These are phyloP conservation scores for Microbotryomycetes sp. DNA, from an alignment of 1,284 basidiomycete species.

Conservation along the genomic window DNA sequence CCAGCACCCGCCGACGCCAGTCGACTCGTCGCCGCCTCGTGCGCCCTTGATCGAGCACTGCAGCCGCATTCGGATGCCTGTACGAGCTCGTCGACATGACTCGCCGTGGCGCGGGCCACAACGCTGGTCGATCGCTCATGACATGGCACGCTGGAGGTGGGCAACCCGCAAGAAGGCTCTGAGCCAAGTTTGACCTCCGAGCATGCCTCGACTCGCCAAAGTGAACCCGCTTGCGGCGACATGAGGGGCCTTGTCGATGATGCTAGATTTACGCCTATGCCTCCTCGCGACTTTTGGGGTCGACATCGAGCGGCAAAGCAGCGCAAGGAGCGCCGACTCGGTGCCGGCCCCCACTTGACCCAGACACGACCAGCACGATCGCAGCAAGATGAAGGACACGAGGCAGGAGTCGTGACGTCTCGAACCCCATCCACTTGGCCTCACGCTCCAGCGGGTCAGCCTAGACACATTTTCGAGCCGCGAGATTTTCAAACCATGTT, in stretches of 20 bases:
- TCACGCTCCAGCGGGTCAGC: background rate
- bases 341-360: no score
- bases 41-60: background rate
- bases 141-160: no score
- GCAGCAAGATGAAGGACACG: background rate
- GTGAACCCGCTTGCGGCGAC: background rate
- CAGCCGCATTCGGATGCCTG: background rate
- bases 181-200: background rate
- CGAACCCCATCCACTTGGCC: background rate
- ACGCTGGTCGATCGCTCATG: background rate
- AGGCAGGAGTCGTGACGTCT: background rate
- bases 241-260: no score
- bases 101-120: no score
- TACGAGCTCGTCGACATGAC: background rate
- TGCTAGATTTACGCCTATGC: no score
- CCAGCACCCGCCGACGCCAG: background rate
- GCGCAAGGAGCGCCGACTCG: no score
- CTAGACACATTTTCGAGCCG: background rate
- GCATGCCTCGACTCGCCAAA: no score
- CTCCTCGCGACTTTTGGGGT: no score
- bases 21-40: conserved; percentile 3
- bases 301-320: no score
- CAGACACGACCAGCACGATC: no score
- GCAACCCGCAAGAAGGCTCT: background rate
- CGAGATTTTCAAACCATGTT: background rate